Conservation (phyloP, 805 yeast species). For the Metschnikowia aberdeeniae region DNA sequence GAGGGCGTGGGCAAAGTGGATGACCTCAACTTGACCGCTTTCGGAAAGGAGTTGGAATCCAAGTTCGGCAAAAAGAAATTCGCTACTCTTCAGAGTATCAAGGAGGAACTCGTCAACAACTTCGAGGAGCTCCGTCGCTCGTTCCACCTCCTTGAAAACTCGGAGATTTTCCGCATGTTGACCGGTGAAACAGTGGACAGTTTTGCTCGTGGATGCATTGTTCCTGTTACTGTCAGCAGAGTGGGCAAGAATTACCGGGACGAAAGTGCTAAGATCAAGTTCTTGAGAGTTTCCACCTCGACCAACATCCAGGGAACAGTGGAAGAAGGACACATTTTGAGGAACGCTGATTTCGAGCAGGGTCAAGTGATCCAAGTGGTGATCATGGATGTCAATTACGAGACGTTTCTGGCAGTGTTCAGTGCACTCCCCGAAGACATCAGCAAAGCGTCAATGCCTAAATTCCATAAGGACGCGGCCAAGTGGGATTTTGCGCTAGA, state of each 20-base stretch:
- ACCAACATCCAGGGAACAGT: conserved; percentile 41
- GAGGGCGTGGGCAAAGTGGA: conserved; percentile 74
- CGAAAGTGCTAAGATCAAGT: conserved; percentile 40
- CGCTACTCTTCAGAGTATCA: conserved; percentile 77
- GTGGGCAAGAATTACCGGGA: conserved; percentile 63
- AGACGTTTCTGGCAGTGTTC: conserved; percentile 67
- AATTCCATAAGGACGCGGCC: conserved; percentile 48
- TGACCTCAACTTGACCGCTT: conserved; percentile 83
- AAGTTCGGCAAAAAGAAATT: conserved; percentile 69
- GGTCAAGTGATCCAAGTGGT: conserved; percentile 90
- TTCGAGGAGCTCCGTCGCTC: conserved; percentile 81
- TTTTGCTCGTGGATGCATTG: conserved; percentile 62
- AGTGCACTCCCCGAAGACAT: conserved; percentile 68
- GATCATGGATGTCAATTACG: conserved; percentile 65
- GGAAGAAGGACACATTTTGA: conserved; percentile 45
- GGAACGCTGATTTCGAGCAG: conserved; percentile 38
- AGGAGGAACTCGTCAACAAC: conserved; percentile 81
- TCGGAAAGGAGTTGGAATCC: conserved; percentile 81
- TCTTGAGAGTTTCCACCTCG: conserved; percentile 38
- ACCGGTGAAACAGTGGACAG: conserved; percentile 80
- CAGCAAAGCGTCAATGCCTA: conserved; percentile 46
- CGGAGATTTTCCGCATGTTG: conserved; percentile 80
- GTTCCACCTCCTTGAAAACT: conserved; percentile 58
- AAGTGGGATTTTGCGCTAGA: conserved; percentile 84
- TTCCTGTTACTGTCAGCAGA: conserved; percentile 70